phyloP scores from a whole-genome alignment of 106 monocot species.

The Dendrobium huoshanense region DNA sequence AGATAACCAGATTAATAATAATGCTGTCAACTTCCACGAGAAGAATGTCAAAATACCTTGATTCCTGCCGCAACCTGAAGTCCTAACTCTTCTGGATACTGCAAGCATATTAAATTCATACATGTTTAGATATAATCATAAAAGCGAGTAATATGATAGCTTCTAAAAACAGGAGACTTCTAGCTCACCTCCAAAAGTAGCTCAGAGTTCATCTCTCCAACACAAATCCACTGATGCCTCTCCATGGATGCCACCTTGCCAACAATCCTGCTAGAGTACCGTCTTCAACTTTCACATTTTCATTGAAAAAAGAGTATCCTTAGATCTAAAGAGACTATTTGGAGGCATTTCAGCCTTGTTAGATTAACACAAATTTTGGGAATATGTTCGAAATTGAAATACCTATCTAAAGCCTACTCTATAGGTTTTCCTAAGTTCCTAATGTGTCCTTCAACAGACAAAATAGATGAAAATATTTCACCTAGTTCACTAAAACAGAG shows the following conservation, averaged over 20 bases:
- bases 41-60: not conserved
- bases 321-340: not conserved
- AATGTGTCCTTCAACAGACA: not conserved
- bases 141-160: not conserved
- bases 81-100: slow-evolving; percentile 1
- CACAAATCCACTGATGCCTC: slow-evolving; percentile 4
- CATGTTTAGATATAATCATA: not conserved
- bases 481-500: not conserved
- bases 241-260: slow-evolving; percentile 2
- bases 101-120: not conserved
- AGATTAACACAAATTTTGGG: not conserved
- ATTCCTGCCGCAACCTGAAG: slow-evolving; percentile 3
- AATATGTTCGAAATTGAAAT: not conserved
- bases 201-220: not conserved
- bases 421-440: not conserved
- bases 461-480: not conserved
- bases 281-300: not conserved
- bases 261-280: not conserved
- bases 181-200: slow-evolving; percentile 3
- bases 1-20: not conserved
- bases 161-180: not conserved
- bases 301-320: not conserved
- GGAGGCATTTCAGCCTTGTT: not conserved
- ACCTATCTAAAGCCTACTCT: not conserved
- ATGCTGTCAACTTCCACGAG: not conserved